These are phyloP conservation scores for Arthrobotrys pseudoclavata DNA, from an alignment of 2,329 filamentous ascomycete genomes.

Conservation along the genomic window DNA sequence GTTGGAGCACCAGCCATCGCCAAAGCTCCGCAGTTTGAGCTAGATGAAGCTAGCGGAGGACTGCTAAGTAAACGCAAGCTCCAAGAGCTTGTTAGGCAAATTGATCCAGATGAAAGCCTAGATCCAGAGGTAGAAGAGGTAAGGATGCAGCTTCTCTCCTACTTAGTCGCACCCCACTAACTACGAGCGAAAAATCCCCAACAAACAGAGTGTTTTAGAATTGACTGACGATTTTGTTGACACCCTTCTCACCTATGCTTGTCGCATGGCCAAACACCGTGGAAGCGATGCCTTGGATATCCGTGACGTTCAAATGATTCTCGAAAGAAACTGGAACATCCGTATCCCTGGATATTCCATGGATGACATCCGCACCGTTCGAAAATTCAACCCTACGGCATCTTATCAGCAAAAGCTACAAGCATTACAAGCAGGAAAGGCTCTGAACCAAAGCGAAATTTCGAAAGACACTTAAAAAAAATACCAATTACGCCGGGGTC, in stretches of 20 bases:
- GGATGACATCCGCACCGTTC: constrained; percentile 92
- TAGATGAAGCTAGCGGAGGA: constrained; percentile 91
- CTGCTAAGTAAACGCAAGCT: constrained; percentile 98
- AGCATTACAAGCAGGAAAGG: constrained; percentile 93
- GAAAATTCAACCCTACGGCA: constrained; percentile 88
- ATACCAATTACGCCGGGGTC: too few species aligned
- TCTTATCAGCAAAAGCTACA: constrained; percentile 98
- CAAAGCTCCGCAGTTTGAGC: constrained; percentile 84
- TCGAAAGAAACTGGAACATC: constrained; percentile 89
- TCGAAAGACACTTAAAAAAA: constrained; percentile 43
- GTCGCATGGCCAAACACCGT: constrained; percentile 91
- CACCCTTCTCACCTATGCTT: constrained; percentile 86
- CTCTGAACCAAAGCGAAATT: constrained; percentile 64
- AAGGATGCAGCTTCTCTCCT: constrained; percentile 64
- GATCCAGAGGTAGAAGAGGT: constrained; percentile 97
- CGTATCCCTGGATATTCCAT: constrained; percentile 93
- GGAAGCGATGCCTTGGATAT: constrained; percentile 91
- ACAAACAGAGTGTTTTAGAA: constrained; percentile 80
- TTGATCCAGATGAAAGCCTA: constrained; percentile 82
- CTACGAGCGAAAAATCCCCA: constrained; percentile 40
- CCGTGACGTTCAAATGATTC: constrained; percentile 83
- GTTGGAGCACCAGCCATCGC: constrained; percentile 88
- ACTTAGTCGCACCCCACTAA: constrained; percentile 5
- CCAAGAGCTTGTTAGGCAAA: constrained; percentile 92
- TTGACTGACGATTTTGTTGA: constrained; percentile 97